These are phyloP conservation scores for Geotrichum bryndzae DNA, from an alignment of 1,139 yeast genomes.

Conservation along the genomic window DNA sequence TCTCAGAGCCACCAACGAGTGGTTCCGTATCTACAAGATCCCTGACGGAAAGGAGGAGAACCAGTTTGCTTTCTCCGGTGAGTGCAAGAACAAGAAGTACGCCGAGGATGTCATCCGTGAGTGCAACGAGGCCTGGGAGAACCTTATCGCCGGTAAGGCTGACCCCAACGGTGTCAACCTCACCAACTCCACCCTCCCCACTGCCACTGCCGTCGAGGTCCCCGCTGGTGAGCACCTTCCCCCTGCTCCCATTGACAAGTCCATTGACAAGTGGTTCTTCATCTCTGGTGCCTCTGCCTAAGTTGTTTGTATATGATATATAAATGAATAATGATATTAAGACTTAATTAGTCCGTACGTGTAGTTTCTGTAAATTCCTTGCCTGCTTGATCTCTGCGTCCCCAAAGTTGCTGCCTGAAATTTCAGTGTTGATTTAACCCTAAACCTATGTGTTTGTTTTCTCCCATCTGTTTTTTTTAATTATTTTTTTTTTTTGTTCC, in stretches of 20 bases:
- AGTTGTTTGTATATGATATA: not conserved
- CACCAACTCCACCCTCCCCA: conserved; percentile 69
- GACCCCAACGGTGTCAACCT: conserved; percentile 44
- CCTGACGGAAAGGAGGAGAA: conserved; percentile 90
- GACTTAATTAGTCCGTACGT: not conserved
- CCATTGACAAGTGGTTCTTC: conserved; percentile 98
- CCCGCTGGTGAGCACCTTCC: conserved; percentile 64
- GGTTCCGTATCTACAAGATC: conserved; percentile 87
- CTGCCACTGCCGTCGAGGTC: conserved; percentile 41
- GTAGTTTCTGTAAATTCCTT: not conserved
- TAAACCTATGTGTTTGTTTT: not conserved
- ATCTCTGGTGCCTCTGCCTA: conserved; percentile 38
- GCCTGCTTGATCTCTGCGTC: not conserved
- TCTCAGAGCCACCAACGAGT: conserved; percentile 73
- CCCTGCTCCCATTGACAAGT: conserved; percentile 93
- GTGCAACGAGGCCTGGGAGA: conserved; percentile 68
- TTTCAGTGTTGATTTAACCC: not conserved
- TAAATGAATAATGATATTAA: not conserved
- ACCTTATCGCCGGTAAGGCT: conserved; percentile 49
- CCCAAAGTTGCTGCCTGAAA: not conserved
- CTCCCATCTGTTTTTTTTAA: not conserved
- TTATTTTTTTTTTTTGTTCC: not conserved
- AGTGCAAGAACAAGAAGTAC: conserved; percentile 65
- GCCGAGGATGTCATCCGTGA: conserved; percentile 68
- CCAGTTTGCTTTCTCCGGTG: conserved; percentile 79